phyloP scores from a whole-genome alignment of 768 basidiomycete genomes.

The button mushroom (Agaricus bisporus) region DNA sequence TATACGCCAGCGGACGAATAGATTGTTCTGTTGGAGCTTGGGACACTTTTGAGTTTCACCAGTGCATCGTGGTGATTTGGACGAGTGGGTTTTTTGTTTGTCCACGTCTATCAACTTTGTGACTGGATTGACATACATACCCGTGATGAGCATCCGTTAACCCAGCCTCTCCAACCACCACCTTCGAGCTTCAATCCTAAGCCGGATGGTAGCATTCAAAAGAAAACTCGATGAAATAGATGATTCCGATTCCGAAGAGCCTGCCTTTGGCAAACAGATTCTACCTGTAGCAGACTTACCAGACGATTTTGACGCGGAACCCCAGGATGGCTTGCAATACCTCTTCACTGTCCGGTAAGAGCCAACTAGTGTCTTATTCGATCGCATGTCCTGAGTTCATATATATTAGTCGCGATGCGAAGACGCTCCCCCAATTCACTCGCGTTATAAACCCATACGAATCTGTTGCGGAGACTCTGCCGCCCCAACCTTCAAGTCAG shows the following conservation, averaged over 20 bases:
- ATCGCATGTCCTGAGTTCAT: conserved; percentile 1
- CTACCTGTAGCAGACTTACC: conserved; percentile 80
- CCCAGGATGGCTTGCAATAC: conserved; percentile 72
- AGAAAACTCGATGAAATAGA: conserved; percentile 32
- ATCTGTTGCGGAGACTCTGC: conserved; percentile 20
- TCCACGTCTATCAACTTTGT: conserved; percentile 3
- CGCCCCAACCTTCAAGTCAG: conserved; percentile 10
- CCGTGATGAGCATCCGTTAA: background rate
- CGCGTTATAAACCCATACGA: conserved; percentile 69
- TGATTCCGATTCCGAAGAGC: conserved; percentile 56
- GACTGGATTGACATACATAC: background rate
- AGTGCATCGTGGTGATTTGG: background rate
- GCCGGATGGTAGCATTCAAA: conserved; percentile 38
- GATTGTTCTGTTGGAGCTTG: background rate
- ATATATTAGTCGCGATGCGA: conserved; percentile 59
- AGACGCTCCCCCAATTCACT: conserved; percentile 55
- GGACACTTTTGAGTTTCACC: background rate
- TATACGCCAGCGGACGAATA: background rate
- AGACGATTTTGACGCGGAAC: conserved; percentile 56
- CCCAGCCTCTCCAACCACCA: background rate
- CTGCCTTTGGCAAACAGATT: conserved; percentile 59
- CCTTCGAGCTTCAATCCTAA: background rate
- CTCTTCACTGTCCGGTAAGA: conserved; percentile 74
- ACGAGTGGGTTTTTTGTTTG: background rate
- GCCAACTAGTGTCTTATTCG: background rate